These are phyloP conservation scores for Quercus parvula DNA, from an alignment of 306 rosid genomes.

Conservation along the genomic window DNA sequence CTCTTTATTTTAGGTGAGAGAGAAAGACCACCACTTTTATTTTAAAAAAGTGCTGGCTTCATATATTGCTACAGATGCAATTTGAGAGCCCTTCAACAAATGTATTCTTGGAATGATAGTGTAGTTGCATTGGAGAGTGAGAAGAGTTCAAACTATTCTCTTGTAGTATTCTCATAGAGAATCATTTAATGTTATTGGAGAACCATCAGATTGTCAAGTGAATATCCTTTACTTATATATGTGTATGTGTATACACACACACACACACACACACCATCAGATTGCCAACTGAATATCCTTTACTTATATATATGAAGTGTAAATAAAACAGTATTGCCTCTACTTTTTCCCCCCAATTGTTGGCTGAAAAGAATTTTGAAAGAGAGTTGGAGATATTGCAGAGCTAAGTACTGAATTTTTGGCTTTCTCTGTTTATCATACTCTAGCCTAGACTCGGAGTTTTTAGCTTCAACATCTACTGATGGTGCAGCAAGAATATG, in stretches of 20 bases:
- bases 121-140: background rate
- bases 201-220: background rate
- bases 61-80: background rate
- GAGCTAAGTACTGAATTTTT: constrained; percentile 16
- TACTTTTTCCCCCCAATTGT: too few relatives aligned
- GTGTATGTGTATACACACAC: too few relatives aligned
- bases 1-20: background rate
- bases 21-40: background rate
- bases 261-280: background rate
- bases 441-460: constrained; percentile 83
- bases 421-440: constrained; percentile 22
- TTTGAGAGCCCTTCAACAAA: background rate
- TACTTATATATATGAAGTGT: background rate
- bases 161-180: background rate
- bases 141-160: background rate
- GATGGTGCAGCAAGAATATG: constrained; percentile 92
- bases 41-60: background rate
- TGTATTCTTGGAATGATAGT: background rate
- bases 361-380: background rate
- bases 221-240: background rate
- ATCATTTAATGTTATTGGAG: background rate
- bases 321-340: background rate
- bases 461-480: constrained; percentile 81
- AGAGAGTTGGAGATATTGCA: constrained; percentile 13
- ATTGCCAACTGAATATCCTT: too few relatives aligned